Conservation (phyloP, 306 rosid genomes). For the Rubus idaeus region DNA sequence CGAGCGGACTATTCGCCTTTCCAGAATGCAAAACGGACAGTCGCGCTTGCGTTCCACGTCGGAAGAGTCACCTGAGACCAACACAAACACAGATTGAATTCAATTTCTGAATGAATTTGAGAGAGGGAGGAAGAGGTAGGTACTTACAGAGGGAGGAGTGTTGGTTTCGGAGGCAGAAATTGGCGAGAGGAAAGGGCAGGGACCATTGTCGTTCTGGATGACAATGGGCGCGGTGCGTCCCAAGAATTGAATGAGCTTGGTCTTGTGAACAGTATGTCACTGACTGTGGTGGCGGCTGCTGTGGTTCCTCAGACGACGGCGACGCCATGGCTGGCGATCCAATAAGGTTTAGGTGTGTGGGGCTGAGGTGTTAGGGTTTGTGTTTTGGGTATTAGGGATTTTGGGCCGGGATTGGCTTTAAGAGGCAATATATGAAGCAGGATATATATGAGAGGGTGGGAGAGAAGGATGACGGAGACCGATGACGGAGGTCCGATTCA, state of each 20-base stretch:
- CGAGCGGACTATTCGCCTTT: constrained; percentile 77
- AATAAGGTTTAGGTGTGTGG: too few species aligned
- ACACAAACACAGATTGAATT: not conserved
- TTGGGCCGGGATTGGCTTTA: too few species aligned
- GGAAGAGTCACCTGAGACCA: constrained; percentile 61
- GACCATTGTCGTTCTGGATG: constrained; percentile 96
- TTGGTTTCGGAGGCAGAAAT: constrained; percentile 84
- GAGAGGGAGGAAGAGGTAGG: not conserved
- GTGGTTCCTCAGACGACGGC: too few species aligned
- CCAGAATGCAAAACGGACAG: constrained; percentile 89
- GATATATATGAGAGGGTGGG: too few species aligned
- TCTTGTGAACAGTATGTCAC: too few species aligned
- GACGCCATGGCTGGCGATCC: too few species aligned
- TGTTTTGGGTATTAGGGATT: too few species aligned
- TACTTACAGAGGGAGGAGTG: constrained; percentile 74
- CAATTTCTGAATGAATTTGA: not conserved
- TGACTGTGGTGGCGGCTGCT: too few species aligned
- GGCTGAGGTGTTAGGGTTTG: too few species aligned
- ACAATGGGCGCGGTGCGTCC: constrained; percentile 87
- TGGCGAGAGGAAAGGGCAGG: constrained; percentile 98
- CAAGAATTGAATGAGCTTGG: constrained; percentile 79
- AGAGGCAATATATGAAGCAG: too few species aligned
- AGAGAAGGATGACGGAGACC: too few species aligned
- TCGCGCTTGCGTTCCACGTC: constrained; percentile 53
- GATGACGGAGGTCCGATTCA: too few species aligned